These are phyloP conservation scores for Pseudogymnoascus sp. DNA, from an alignment of 2,329 filamentous ascomycete genomes.

Conservation along the genomic window DNA sequence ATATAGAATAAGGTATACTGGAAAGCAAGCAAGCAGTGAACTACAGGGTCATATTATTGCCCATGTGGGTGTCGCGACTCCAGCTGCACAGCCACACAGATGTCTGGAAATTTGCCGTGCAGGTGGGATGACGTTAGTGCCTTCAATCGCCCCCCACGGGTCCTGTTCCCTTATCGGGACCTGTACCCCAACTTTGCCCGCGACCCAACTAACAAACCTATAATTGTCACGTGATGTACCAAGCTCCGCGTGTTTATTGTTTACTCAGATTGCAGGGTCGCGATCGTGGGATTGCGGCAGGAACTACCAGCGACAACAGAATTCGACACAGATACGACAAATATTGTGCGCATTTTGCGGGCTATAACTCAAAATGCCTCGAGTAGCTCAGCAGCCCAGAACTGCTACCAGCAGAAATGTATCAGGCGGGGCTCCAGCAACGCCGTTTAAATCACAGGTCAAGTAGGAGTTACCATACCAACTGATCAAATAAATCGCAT, in stretches of 20 bases:
- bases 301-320: background rate
- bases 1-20: background rate
- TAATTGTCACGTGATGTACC: background rate
- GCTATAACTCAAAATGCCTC: slow-evolving; percentile 39
- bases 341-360: slow-evolving; percentile 6
- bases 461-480: slow-evolving; percentile 23
- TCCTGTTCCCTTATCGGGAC: slow-evolving; percentile 9
- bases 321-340: background rate
- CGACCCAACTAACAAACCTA: background rate
- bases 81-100: slow-evolving; percentile 3
- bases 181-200: background rate
- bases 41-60: background rate
- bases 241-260: slow-evolving; percentile 2
- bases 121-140: slow-evolving; percentile 4
- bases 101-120: background rate
- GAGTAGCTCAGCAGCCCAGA: slow-evolving; percentile 41
- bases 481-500: background rate
- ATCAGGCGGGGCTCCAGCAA: slow-evolving; percentile 28
- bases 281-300: slow-evolving; percentile 3
- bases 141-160: background rate
- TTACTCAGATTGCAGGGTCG: slow-evolving; percentile 7
- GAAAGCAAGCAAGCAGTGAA: background rate
- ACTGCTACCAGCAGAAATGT: slow-evolving; percentile 34
- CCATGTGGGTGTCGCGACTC: background rate
- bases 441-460: slow-evolving; percentile 30